Evolutionary conservation across 2,329 filamentous ascomycete species (phyloP), one percentile per base, ranked within the genome.

Genomic region (Magnaporthiopsis incrustans): DNA sequence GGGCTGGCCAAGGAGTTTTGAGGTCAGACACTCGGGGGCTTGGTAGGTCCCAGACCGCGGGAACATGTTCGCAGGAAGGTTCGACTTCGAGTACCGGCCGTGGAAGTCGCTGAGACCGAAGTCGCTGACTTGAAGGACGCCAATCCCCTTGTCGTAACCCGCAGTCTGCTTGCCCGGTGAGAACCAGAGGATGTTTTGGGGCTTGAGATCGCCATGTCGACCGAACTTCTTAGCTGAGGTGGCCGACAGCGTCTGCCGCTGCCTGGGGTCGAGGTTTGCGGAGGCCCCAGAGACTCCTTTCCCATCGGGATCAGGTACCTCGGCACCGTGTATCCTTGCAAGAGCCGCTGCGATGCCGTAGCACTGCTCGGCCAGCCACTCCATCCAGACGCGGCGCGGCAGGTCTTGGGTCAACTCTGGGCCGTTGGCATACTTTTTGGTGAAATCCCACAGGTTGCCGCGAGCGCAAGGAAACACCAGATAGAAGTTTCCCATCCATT

Each of bases 401-500:
- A 4, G 44, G 1, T 53, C 44, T 11, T 2, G 18, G 7, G 44
- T 53, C 7, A 53, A 2, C 44, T 53, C 44, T 11, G 44, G 44
- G 44, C 44, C 44, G 7, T 53, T 25, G 44, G 7, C 7, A 7
- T 53, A 32, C 57, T 1, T 38, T 27, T 10, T 22, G n/a, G 8
- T 2, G 25, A 0, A 69, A 1, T 5, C 14, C 12, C 63, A 60
- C 0, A 70, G 56, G 25, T 68, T 65, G 53, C 35, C 63, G 4
- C 66, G 56, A 2, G 69, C 69, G 59, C 65, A 66, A 4, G 64
- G 64, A 26, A 70, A 70, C 22, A 70, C 33, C 14, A 69, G 60
- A 8, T 63, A 66, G n/a, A 59, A 69, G 7, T 59, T n/a, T 0
- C 53, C 22, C 5, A 35, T 35, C 12, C 66, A 61, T 12, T 69